Evolutionary conservation across 257 asterid species (phyloP).

Genomic region (Anisodus tanguticus): DNA sequence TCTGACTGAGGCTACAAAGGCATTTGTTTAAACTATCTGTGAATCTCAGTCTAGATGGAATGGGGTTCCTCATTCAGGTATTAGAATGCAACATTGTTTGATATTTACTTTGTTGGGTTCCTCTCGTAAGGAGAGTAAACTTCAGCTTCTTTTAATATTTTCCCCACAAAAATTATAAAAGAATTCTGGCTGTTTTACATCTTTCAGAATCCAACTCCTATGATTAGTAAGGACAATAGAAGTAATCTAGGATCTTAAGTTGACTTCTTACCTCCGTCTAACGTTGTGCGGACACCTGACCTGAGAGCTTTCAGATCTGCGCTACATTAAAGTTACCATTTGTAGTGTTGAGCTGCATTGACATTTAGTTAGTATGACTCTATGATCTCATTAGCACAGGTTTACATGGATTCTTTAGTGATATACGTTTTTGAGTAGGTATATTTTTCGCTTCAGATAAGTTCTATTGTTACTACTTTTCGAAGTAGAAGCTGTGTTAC

Average conservation of each 20-base stretch:
- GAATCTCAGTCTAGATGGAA: slow-evolving; percentile 20
- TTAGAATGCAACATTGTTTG: slow-evolving; percentile 1
- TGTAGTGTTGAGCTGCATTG: no score
- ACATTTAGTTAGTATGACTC: neutral
- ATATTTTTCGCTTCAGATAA: neutral
- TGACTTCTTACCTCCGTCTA: neutral
- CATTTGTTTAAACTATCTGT: slow-evolving; percentile 6
- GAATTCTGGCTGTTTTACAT: neutral
- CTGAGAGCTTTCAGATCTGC: neutral
- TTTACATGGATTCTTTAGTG: slow-evolving; percentile 4
- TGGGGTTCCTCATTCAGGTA: slow-evolving; percentile 22
- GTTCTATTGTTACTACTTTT: neutral
- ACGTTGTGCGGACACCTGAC: neutral
- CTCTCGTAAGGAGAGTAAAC: neutral
- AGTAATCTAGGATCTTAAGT: neutral
- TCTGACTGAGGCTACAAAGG: slow-evolving; percentile 45
- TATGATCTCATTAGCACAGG: neutral
- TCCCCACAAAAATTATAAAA: neutral
- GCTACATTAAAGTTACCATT: no score
- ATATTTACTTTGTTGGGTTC: slow-evolving; percentile 18
- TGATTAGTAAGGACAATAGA: neutral
- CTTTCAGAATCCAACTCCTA: neutral
- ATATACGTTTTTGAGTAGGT: neutral
- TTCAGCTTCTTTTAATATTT: neutral
- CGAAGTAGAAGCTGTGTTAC: neutral